Percentiles rank a stretch among this genome's conserved stretches.
phyloP scores from a whole-genome alignment of 257 asterid genomes.

The Prunella vulgaris region DNA sequence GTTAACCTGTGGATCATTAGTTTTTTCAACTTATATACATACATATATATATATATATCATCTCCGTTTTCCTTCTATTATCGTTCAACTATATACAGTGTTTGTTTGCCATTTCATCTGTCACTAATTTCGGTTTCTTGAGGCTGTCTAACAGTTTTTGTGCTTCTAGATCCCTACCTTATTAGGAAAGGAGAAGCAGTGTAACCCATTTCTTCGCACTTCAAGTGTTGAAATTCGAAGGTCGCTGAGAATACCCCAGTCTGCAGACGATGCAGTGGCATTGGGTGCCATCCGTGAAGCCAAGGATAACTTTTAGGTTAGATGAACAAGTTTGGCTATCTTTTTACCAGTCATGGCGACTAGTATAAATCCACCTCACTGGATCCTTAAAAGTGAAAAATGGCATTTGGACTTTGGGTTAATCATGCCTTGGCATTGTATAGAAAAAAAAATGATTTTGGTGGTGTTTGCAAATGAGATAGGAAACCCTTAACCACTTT shows the following conservation, averaged over 20 bases:
- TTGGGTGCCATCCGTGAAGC: conserved; percentile 74
- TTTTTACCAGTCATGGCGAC: not conserved
- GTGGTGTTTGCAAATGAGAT: conserved; percentile 10
- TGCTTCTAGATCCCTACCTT: conserved; percentile 74
- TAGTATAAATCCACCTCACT: conserved; percentile 8
- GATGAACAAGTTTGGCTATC: not conserved
- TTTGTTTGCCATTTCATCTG: conserved; percentile 8
- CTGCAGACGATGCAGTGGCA: conserved; percentile 73
- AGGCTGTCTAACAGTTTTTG: conserved; percentile 2
- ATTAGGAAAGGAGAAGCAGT: conserved; percentile 63
- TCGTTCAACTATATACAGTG: not conserved
- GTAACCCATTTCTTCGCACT: conserved; percentile 94
- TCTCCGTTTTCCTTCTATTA: not conserved
- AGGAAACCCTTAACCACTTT: too few species aligned
- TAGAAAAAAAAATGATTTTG: too few species aligned
- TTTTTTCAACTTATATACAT: not conserved
- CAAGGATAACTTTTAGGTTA: conserved; percentile 65
- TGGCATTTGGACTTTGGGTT: not conserved
- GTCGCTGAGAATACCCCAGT: conserved; percentile 55
- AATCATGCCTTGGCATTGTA: conserved; percentile 9
- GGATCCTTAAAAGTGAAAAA: too few species aligned
- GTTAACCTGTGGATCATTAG: not conserved
- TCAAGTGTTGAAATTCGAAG: conserved; percentile 72
- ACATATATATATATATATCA: too few species aligned
- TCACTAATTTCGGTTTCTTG: not conserved